phyloP scores from a whole-genome alignment of 495 filamentous ascomycete species.

The Hypoxylon fragiforme region DNA sequence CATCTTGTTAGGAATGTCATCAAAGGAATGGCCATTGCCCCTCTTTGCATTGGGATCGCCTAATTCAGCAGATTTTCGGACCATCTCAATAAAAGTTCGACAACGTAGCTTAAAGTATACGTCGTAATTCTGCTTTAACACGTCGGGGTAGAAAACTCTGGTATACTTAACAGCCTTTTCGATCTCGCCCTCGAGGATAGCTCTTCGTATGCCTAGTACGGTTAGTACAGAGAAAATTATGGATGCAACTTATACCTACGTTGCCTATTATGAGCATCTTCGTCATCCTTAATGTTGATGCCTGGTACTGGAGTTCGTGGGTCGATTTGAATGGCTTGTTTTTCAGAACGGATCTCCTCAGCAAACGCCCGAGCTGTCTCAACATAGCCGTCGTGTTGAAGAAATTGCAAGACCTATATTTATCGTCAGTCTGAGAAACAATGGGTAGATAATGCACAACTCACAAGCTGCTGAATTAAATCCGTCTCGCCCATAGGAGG shows the following conservation, averaged over 20 bases:
- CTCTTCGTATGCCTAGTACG: conserved; percentile 73
- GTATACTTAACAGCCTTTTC: conserved; percentile 86
- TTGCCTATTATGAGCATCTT: conserved; percentile 86
- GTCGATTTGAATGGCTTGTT: conserved; percentile 62
- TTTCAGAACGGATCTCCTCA: conserved; percentile 76
- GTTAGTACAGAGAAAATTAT: conserved; percentile 21
- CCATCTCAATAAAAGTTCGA: conserved; percentile 95
- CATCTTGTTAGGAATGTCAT: conserved; percentile 74
- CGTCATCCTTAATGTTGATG: conserved; percentile 79
- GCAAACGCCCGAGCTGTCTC: conserved; percentile 90
- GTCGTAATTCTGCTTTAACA: conserved; percentile 80
- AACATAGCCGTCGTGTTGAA: conserved; percentile 96
- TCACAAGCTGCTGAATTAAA: conserved; percentile 73
- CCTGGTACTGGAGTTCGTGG: conserved; percentile 56
- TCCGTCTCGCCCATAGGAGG: conserved; percentile 68
- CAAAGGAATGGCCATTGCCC: conserved; percentile 40
- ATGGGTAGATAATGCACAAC: conserved; percentile 1
- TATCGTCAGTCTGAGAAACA: conserved; percentile 13
- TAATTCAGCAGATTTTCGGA: conserved; percentile 75
- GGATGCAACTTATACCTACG: conserved; percentile 54
- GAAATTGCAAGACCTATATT: conserved; percentile 75
- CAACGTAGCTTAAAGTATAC: conserved; percentile 91
- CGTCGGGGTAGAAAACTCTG: conserved; percentile 73
- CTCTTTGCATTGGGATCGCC: conserved; percentile 45
- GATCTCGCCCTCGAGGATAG: conserved; percentile 91